These are phyloP conservation scores for Coniochaeta sp. DNA, from an alignment of 2,329 filamentous ascomycete genomes.

Conservation along the genomic window DNA sequence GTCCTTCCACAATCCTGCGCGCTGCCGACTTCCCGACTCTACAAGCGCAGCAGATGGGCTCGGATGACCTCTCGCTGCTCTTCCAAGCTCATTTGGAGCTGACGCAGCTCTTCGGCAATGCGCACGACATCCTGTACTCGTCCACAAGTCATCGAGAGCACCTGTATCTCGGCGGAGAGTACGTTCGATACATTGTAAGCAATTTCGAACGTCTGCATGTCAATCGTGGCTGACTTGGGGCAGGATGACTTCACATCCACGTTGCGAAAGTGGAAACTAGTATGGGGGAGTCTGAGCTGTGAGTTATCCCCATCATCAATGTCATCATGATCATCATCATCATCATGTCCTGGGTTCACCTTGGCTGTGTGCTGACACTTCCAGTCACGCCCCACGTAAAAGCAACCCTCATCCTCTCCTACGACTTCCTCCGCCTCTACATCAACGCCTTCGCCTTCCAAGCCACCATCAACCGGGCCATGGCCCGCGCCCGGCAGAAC, in stretches of 20 bases:
- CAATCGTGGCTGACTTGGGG: neutral
- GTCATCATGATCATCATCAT: no score
- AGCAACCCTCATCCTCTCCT: slow-evolving; percentile 59
- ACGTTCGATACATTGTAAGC: slow-evolving; percentile 9
- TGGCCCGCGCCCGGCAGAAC: slow-evolving; percentile 25
- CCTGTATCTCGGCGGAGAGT: slow-evolving; percentile 8
- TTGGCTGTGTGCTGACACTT: neutral
- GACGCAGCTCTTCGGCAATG: slow-evolving; percentile 8
- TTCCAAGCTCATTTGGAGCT: slow-evolving; percentile 5
- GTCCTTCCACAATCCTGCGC: neutral
- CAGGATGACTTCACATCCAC: slow-evolving; percentile 61
- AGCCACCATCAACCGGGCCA: slow-evolving; percentile 50
- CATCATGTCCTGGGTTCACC: no score
- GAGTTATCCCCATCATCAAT: no score
- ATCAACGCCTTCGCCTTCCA: slow-evolving; percentile 72
- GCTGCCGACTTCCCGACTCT: slow-evolving; percentile 4
- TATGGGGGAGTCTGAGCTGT: slow-evolving; percentile 61
- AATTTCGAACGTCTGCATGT: neutral
- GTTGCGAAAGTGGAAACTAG: slow-evolving; percentile 62
- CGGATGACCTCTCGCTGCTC: slow-evolving; percentile 3
- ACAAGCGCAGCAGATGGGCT: neutral
- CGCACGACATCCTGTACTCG: slow-evolving; percentile 10
- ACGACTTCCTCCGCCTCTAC: slow-evolving; percentile 66
- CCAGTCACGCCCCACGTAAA: slow-evolving; percentile 57
- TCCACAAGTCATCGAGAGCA: slow-evolving; percentile 7